Percentiles rank a stretch among this genome's conserved stretches.
These are phyloP conservation scores for Fraxinus latifolia DNA, from an alignment of 305 asterid species.

Conservation along the genomic window DNA sequence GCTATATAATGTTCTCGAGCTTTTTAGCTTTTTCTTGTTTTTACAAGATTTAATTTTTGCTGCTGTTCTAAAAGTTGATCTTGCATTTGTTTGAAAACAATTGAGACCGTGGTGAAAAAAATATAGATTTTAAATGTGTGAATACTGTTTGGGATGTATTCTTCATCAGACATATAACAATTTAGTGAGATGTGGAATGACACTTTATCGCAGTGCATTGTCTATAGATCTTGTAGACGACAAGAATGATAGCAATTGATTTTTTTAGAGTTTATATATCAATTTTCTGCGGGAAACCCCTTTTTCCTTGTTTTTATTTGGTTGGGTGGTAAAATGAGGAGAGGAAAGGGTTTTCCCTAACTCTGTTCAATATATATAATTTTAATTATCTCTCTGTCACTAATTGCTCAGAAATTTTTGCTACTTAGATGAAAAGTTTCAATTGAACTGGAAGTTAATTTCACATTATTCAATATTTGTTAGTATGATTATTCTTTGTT, in stretches of 20 bases:
- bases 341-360: neutral
- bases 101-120: neutral
- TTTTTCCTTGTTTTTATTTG: neutral
- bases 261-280: neutral
- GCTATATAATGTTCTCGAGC: neutral
- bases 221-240: neutral
- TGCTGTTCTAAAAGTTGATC: neutral
- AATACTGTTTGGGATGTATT: neutral
- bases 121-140: neutral
- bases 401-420: neutral
- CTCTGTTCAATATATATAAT: neutral
- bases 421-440: neutral
- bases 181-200: neutral
- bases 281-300: neutral
- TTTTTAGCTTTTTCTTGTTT: neutral
- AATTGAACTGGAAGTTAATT: neutral
- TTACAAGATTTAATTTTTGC: neutral
- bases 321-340: neutral
- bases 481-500: neutral
- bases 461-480: neutral
- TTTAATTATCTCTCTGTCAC: neutral
- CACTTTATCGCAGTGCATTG: neutral
- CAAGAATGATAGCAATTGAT: neutral
- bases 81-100: neutral
- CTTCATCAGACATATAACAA: neutral